Evolutionary conservation across 441 rosid genomes (phyloP).

Genomic region (Theobroma grandiflorum): DNA sequence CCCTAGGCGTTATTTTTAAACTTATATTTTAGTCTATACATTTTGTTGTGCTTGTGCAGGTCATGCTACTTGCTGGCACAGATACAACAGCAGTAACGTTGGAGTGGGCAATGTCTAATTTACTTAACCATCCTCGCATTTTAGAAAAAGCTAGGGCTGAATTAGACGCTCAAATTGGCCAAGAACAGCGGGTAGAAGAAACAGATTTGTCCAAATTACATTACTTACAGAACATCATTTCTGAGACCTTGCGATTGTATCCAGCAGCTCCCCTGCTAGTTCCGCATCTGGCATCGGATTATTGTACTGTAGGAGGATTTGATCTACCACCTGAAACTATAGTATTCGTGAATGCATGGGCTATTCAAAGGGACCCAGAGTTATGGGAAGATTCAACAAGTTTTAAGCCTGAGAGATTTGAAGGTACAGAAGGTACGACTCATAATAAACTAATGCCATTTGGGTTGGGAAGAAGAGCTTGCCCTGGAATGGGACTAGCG

Average conservation of each 20-base stretch:
- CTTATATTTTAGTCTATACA: background rate
- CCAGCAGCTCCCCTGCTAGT: conserved; percentile 55
- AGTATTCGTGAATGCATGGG: conserved; percentile 48
- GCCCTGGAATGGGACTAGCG: conserved; percentile 52
- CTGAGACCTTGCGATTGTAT: conserved; percentile 51
- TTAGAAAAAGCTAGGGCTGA: conserved; percentile 40
- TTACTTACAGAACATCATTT: conserved; percentile 49
- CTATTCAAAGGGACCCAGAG: conserved; percentile 51
- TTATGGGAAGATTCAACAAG: conserved; percentile 49
- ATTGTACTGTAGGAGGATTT: conserved; percentile 49
- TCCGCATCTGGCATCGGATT: conserved; percentile 50
- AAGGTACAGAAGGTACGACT: conserved; percentile 20
- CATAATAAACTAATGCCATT: conserved; percentile 45
- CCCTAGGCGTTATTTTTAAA: background rate
- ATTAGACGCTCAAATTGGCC: conserved; percentile 38
- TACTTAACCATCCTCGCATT: conserved; percentile 43
- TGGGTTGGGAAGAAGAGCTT: conserved; percentile 53
- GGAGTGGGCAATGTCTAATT: conserved; percentile 50
- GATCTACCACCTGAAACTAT: conserved; percentile 45
- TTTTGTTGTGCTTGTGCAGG: conserved; percentile 26
- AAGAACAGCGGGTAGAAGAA: conserved; percentile 45
- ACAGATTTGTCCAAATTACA: conserved; percentile 49
- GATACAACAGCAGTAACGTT: conserved; percentile 41
- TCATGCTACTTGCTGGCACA: conserved; percentile 34
- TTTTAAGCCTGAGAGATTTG: conserved; percentile 61